phyloP scores from a whole-genome alignment of 441 rosid genomes.

The Metrosideros polymorpha region DNA sequence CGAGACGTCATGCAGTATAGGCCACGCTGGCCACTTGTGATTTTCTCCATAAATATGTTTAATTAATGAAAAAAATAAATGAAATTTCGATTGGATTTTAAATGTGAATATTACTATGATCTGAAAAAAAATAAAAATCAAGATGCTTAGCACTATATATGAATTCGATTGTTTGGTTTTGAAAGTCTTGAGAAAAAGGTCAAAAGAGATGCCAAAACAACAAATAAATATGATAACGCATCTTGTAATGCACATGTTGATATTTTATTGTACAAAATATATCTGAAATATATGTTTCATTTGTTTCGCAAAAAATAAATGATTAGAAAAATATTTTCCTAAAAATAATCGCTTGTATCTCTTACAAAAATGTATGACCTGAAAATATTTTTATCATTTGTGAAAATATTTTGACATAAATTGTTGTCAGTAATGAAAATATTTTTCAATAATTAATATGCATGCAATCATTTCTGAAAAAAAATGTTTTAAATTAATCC shows the following conservation, averaged over 20 bases:
- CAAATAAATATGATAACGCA: background rate
- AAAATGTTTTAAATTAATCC: too few relatives aligned
- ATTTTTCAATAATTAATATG: too few relatives aligned
- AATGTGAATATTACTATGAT: background rate
- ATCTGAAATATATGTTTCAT: too few relatives aligned
- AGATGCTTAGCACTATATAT: background rate
- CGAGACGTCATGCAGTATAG: background rate
- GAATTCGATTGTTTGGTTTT: background rate
- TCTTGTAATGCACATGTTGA: background rate
- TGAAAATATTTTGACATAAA: too few relatives aligned
- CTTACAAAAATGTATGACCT: too few relatives aligned
- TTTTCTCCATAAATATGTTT: background rate
- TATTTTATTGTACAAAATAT: background rate
- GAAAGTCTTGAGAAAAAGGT: background rate
- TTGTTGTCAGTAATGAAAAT: too few relatives aligned
- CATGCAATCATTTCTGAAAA: too few relatives aligned
- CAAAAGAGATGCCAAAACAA: background rate
- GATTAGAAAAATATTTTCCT: too few relatives aligned
- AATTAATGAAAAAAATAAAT: background rate
- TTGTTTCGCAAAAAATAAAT: too few relatives aligned
- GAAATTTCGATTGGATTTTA: background rate
- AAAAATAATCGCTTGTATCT: too few relatives aligned
- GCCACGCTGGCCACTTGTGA: background rate
- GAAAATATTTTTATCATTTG: too few relatives aligned
- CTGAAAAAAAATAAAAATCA: background rate